Evolutionary conservation across 2,329 filamentous ascomycete genomes (phyloP).

Genomic region (Fusarium redolens): DNA sequence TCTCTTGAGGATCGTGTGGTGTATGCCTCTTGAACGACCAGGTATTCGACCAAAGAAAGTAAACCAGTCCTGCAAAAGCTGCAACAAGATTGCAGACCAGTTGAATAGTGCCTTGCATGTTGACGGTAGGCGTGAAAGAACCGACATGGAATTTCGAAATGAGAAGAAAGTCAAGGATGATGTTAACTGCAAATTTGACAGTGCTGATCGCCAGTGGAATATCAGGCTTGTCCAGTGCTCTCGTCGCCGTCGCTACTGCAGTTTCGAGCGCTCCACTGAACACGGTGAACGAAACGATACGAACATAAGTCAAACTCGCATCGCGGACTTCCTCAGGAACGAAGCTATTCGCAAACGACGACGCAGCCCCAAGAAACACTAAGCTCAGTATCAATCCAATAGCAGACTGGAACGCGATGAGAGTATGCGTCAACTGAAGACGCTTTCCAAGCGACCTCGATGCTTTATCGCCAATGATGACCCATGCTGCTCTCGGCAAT

Average conservation of each 20-base stretch:
- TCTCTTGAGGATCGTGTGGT: neutral
- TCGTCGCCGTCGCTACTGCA: slow-evolving; percentile 69
- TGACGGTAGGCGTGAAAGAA: slow-evolving; percentile 64
- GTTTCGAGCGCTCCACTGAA: slow-evolving; percentile 72
- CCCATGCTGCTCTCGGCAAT: slow-evolving; percentile 74
- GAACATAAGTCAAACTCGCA: slow-evolving; percentile 71
- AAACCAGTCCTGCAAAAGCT: slow-evolving; percentile 66
- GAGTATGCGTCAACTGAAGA: slow-evolving; percentile 70
- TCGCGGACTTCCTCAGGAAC: slow-evolving; percentile 69
- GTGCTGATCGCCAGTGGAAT: slow-evolving; percentile 74
- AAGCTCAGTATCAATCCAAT: slow-evolving; percentile 71
- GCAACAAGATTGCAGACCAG: slow-evolving; percentile 69
- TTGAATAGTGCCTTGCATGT: slow-evolving; percentile 72
- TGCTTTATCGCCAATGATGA: slow-evolving; percentile 73
- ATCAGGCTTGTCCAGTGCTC: slow-evolving; percentile 76
- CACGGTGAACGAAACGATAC: slow-evolving; percentile 71
- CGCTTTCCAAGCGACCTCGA: slow-evolving; percentile 63
- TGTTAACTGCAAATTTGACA: slow-evolving; percentile 73
- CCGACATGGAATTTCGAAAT: slow-evolving; percentile 74
- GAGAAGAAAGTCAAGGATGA: slow-evolving; percentile 72
- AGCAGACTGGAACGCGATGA: slow-evolving; percentile 69
- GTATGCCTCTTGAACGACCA: slow-evolving; percentile 19
- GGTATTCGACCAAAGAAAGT: slow-evolving; percentile 65
- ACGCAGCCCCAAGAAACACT: slow-evolving; percentile 65
- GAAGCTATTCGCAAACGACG: slow-evolving; percentile 68